Conservation (phyloP, 2,329 filamentous ascomycete genomes). For the Hymenoscyphus fructigenus region DNA sequence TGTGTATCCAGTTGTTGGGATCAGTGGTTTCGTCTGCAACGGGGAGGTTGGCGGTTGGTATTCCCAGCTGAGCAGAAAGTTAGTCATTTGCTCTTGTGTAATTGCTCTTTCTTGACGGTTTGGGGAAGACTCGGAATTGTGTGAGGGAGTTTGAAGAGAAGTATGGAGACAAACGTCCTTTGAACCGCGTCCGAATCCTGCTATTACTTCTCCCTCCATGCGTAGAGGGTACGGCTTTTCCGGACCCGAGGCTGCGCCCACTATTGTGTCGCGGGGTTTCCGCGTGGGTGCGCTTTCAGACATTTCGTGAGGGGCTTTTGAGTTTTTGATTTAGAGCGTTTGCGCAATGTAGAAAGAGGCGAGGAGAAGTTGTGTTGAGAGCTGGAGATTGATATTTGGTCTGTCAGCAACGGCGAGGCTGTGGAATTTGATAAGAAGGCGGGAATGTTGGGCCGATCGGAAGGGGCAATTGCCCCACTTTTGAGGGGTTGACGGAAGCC, state of each 20-base stretch:
- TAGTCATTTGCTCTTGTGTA: not conserved
- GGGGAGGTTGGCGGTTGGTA: slow-evolving; percentile 91
- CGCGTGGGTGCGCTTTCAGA: slow-evolving; percentile 14
- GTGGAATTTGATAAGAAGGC: not conserved
- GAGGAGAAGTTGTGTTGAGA: not conserved
- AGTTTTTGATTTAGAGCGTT: not conserved
- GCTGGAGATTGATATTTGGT: not conserved
- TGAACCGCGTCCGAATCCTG: slow-evolving; percentile 89
- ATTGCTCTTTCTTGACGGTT: not conserved
- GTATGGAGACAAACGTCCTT: slow-evolving; percentile 65
- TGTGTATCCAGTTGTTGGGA: slow-evolving; percentile 44
- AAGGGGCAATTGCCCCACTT: not conserved
- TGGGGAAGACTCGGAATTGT: not conserved
- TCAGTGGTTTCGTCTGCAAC: slow-evolving; percentile 43
- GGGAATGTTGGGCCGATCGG: not conserved
- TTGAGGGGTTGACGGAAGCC: not conserved
- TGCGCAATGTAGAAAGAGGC: not conserved
- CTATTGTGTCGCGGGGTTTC: slow-evolving; percentile 61
- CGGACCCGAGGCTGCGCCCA: slow-evolving; percentile 73
- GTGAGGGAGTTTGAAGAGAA: not conserved
- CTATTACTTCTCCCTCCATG: slow-evolving; percentile 84
- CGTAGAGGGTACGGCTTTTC: slow-evolving; percentile 76
- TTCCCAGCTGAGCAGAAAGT: slow-evolving; percentile 67
- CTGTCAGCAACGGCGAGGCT: slow-evolving; percentile 1
- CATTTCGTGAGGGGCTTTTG: slow-evolving; percentile 11